Evolutionary conservation across 306 rosid genomes (phyloP).

Genomic region (Rubus parviflorus): DNA sequence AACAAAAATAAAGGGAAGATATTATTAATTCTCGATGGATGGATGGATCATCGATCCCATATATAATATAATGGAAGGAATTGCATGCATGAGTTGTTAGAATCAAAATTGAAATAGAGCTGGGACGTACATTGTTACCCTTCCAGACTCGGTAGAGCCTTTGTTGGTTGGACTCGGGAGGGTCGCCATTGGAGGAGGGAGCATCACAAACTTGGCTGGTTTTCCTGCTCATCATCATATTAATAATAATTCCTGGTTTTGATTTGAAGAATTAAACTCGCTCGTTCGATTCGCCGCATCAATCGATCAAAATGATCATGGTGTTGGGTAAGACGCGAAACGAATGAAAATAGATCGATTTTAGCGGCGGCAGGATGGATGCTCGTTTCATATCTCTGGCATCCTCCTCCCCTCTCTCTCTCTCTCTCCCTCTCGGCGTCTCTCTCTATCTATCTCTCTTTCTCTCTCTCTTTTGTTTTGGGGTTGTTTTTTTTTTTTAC

Average conservation of each 20-base stretch:
- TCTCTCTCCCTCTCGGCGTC: background rate
- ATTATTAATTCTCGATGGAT: no score
- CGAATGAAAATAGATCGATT: background rate
- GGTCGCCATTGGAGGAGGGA: constrained; percentile 37
- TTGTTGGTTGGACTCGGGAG: constrained; percentile 27
- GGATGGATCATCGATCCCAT: no score
- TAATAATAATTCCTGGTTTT: background rate
- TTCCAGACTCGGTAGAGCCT: constrained; percentile 68
- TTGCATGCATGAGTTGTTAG: no score
- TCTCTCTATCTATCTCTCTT: background rate
- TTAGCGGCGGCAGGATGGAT: background rate
- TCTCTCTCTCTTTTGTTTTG: background rate
- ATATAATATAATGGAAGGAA: no score
- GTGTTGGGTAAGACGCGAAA: background rate
- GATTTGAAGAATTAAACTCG: background rate
- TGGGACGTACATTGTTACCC: constrained; percentile 49
- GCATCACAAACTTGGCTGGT: constrained; percentile 26
- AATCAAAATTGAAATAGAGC: background rate
- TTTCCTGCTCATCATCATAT: constrained; percentile 9
- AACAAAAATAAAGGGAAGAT: background rate
- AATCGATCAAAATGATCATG: background rate
- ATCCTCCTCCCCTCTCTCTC: background rate
- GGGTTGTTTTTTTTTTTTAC: background rate
- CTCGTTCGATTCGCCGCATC: background rate
- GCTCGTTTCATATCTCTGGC: background rate